phyloP scores from a whole-genome alignment of 106 monocot species.

The Allium fistulosum region DNA sequence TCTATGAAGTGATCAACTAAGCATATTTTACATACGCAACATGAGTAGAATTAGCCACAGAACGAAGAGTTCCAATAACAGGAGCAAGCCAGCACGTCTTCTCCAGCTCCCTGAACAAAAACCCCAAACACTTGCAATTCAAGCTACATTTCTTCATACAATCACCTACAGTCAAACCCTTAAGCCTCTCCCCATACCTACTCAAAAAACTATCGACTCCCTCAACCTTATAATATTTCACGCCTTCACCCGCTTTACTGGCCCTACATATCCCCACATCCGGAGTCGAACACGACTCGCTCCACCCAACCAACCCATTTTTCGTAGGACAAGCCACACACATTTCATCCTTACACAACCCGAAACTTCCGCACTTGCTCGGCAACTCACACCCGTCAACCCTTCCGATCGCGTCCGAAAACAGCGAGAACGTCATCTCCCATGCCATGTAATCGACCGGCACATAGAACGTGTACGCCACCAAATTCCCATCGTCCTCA shows the following conservation, averaged over 20 bases:
- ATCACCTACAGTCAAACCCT: slow-evolving; percentile 27
- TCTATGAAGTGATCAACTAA: no score
- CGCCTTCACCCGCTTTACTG: background rate
- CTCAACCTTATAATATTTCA: slow-evolving; percentile 33
- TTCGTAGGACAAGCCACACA: slow-evolving; percentile 28
- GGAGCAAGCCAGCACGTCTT: slow-evolving; percentile 45
- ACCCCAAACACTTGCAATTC: slow-evolving; percentile 40
- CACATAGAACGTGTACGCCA: slow-evolving; percentile 39
- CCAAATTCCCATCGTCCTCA: slow-evolving; percentile 43
- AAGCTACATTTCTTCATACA: slow-evolving; percentile 36
- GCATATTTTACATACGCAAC: slow-evolving; percentile 43
- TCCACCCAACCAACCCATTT: slow-evolving; percentile 4
- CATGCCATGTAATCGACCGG: slow-evolving; percentile 44
- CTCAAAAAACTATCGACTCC: slow-evolving; percentile 49
- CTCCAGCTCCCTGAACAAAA: slow-evolving; percentile 42
- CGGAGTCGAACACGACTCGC: background rate
- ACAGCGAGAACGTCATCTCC: slow-evolving; percentile 34
- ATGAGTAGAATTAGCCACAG: slow-evolving; percentile 24
- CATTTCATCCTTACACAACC: slow-evolving; percentile 44
- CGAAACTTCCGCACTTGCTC: slow-evolving; percentile 35
- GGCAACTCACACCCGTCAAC: slow-evolving; percentile 30
- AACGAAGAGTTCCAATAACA: slow-evolving; percentile 30
- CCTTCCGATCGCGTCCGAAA: slow-evolving; percentile 21
- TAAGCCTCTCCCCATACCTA: slow-evolving; percentile 19
- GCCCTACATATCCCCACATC: background rate